These are phyloP conservation scores for Phytophthora citrophthora DNA, from an alignment of 352 stramenopile genomes.

Conservation along the genomic window DNA sequence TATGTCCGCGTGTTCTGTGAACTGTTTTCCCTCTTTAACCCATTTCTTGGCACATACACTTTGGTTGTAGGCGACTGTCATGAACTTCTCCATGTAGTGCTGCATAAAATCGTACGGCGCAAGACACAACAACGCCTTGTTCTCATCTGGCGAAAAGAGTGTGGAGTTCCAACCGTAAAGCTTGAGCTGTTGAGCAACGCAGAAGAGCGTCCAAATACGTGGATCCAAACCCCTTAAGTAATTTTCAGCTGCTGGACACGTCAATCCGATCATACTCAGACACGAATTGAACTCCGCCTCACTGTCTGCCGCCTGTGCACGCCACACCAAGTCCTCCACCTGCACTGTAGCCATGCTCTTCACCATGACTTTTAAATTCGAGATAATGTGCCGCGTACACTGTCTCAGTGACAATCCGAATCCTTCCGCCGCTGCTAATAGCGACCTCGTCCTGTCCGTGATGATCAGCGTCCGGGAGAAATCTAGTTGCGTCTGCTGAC, in stretches of 20 bases:
- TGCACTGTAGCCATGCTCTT: slow-evolving; percentile 39
- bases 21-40: slow-evolving; percentile 20
- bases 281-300: slow-evolving; percentile 42
- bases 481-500: slow-evolving; percentile 33
- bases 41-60: slow-evolving; percentile 32
- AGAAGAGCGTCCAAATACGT: slow-evolving; percentile 34
- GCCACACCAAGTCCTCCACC: slow-evolving; percentile 44
- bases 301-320: slow-evolving; percentile 41
- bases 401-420: slow-evolving; percentile 28
- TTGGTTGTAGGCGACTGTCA: slow-evolving; percentile 38
- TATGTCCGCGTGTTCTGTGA: slow-evolving; percentile 34
- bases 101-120: slow-evolving; percentile 46
- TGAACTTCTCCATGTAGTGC: slow-evolving; percentile 46
- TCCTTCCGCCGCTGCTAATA: slow-evolving; percentile 24
- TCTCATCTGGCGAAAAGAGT: slow-evolving; percentile 25
- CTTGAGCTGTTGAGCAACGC: slow-evolving; percentile 32
- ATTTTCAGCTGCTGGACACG: slow-evolving; percentile 38
- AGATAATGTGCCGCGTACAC: slow-evolving; percentile 38
- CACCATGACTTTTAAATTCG: slow-evolving; percentile 38
- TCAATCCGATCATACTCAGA: slow-evolving; percentile 44
- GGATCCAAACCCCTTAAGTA: slow-evolving; percentile 39
- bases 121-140: slow-evolving; percentile 29
- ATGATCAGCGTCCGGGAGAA: slow-evolving; percentile 28
- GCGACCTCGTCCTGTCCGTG: slow-evolving; percentile 23
- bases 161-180: slow-evolving; percentile 45